These are phyloP conservation scores for Beauveria pseudobassiana DNA, from an alignment of 2,329 filamentous ascomycete genomes.

Conservation along the genomic window DNA sequence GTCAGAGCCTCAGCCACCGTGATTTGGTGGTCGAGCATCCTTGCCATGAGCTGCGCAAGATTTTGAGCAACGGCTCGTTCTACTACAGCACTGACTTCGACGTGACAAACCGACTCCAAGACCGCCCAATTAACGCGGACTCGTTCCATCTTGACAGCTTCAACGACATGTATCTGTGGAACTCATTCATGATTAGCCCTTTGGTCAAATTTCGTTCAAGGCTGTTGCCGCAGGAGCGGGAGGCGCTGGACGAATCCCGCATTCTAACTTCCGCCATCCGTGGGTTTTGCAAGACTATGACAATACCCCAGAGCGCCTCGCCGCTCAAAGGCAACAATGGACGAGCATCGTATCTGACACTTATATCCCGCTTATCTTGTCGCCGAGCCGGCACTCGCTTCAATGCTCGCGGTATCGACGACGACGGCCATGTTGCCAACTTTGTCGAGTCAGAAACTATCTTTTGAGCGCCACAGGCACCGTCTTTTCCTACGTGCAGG, in stretches of 20 bases:
- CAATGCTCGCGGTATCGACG: conserved; percentile 94
- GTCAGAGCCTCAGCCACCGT: conserved; percentile 48
- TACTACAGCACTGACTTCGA: conserved; percentile 99
- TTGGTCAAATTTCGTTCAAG: conserved; percentile 82
- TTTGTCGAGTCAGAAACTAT: conserved; percentile 98
- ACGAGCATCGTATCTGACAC: conserved; percentile 73
- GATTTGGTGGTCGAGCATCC: conserved; percentile 77
- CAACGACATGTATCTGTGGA: conserved; percentile 92
- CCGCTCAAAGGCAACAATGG: conserved; percentile 63
- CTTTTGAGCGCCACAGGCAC: conserved; percentile 71
- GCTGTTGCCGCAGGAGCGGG: conserved; percentile 65
- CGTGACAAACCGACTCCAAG: conserved; percentile 84
- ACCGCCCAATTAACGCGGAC: conserved; percentile 68
- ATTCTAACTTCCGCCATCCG: conserved; percentile 91
- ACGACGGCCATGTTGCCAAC: conserved; percentile 95
- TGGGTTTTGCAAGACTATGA: conserved; percentile 83
- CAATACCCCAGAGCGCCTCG: conserved; percentile 68
- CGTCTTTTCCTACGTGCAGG: conserved; percentile 88
- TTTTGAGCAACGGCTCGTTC: conserved; percentile 87
- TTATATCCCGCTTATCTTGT: conserved; percentile 89
- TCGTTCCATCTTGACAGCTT: conserved; percentile 88
- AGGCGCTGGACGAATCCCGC: conserved; percentile 74
- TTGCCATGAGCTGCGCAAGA: conserved; percentile 82
- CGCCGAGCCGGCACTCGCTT: conserved; percentile 88
- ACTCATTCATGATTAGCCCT: conserved; percentile 95